Percentiles rank a stretch among this genome's conserved stretches.
Conservation (phyloP, 139 green algal genomes). For the Coelastrella sp. region DNA sequence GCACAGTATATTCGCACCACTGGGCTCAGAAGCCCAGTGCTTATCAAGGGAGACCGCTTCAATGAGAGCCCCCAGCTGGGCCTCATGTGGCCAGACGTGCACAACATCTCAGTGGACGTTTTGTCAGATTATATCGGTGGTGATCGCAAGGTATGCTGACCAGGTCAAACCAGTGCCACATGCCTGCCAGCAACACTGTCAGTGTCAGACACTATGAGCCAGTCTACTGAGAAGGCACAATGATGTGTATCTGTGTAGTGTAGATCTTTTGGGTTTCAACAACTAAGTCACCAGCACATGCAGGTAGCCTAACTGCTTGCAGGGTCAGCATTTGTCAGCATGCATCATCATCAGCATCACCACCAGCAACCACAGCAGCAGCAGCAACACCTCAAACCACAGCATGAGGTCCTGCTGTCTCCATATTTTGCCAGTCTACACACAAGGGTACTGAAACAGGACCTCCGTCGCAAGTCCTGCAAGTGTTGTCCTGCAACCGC, state of each 20-base stretch:
- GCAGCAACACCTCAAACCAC: too few species aligned
- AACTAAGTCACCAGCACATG: too few species aligned
- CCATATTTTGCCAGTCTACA: too few species aligned
- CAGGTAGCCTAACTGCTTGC: too few species aligned
- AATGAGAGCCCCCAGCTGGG: conserved; percentile 38
- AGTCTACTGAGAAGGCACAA: background rate
- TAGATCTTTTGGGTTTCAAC: background rate
- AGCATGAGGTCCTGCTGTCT: too few species aligned
- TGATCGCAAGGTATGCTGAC: conserved; percentile 31
- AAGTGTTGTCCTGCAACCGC: too few species aligned
- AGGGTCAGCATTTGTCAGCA: too few species aligned
- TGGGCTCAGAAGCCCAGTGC: conserved; percentile 33
- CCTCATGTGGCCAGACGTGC: conserved; percentile 37
- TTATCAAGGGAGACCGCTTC: conserved; percentile 45
- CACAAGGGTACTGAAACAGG: too few species aligned
- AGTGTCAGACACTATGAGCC: too few species aligned
- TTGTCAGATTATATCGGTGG: conserved; percentile 20
- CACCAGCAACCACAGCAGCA: too few species aligned
- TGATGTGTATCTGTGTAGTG: background rate
- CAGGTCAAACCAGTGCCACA: background rate
- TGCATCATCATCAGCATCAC: too few species aligned
- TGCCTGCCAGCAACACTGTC: background rate
- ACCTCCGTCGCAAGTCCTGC: too few species aligned
- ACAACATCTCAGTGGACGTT: conserved; percentile 23
- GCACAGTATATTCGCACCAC: background rate